Evolutionary conservation across 768 basidiomycete genomes (phyloP).

Genomic region (Gelatoporia subvermispora): DNA sequence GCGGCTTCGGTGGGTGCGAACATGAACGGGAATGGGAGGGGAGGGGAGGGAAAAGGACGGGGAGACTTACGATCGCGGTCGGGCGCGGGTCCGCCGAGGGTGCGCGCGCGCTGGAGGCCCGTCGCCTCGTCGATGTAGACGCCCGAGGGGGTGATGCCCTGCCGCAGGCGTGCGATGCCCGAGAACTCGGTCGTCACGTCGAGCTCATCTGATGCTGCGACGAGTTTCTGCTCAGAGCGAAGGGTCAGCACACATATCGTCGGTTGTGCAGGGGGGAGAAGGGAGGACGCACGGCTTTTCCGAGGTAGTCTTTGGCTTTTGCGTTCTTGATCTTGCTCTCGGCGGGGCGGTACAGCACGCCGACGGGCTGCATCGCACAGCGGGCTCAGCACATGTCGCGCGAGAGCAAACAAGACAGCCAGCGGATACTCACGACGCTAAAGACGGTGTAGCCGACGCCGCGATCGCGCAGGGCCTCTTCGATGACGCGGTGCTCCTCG

Average conservation of each 20-base stretch:
- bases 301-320: conserved; percentile 82
- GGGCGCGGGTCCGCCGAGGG: conserved; percentile 24
- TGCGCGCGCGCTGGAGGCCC: conserved; percentile 44
- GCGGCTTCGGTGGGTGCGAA: too few relatives aligned
- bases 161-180: conserved; percentile 67
- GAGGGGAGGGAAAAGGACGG: background rate
- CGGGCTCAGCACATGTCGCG: conserved; percentile 6
- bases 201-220: conserved; percentile 71
- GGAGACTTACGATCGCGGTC: conserved; percentile 5
- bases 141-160: conserved; percentile 57
- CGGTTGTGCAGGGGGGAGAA: background rate
- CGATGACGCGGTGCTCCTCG: conserved; percentile 84
- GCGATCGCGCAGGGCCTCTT: conserved; percentile 78
- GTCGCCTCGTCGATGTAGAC: conserved; percentile 44
- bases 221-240: conserved; percentile 52
- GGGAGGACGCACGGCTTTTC: conserved; percentile 64
- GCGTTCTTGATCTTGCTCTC: conserved; percentile 88
- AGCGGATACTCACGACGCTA: conserved; percentile 64
- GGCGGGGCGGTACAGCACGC: conserved; percentile 84
- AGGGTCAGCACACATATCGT: background rate
- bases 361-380: conserved; percentile 58
- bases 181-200: conserved; percentile 82
- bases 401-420: conserved; percentile 14
- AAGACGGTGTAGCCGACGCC: conserved; percentile 91
- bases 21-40: background rate